A percentile compares a stretch with the other conserved stretches of the same genome.
Evolutionary conservation across 768 basidiomycete genomes (phyloP).

Genomic region (Termitomyces sp.): DNA sequence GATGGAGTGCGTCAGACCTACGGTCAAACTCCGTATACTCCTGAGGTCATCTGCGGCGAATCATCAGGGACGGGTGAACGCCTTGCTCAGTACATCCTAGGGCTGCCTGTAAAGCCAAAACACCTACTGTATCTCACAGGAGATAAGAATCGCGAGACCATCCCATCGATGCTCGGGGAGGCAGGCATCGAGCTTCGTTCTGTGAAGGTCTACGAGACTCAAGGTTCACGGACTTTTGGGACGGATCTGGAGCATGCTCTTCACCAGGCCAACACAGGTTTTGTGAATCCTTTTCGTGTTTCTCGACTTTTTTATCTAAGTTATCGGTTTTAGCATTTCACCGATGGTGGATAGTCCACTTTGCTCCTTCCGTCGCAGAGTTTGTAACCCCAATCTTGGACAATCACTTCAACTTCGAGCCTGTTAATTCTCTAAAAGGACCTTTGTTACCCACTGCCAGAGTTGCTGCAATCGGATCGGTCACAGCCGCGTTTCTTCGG

Average conservation of each 20-base stretch:
- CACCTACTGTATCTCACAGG: slow-evolving; percentile 74
- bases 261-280: slow-evolving; percentile 18
- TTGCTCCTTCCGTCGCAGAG: slow-evolving; percentile 68
- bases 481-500: slow-evolving; percentile 48
- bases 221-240: slow-evolving; percentile 47
- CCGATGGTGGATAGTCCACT: slow-evolving; percentile 68
- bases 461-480: slow-evolving; percentile 56
- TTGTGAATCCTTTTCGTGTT: not conserved
- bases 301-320: slow-evolving; percentile 1
- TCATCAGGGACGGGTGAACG: slow-evolving; percentile 64
- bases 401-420: slow-evolving; percentile 36
- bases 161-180: slow-evolving; percentile 43
- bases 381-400: slow-evolving; percentile 48
- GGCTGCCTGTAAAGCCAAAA: slow-evolving; percentile 19
- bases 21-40: slow-evolving; percentile 18
- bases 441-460: not conserved
- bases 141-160: slow-evolving; percentile 78
- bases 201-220: slow-evolving; percentile 70
- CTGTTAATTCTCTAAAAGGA: not conserved
- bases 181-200: slow-evolving; percentile 39
- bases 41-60: slow-evolving; percentile 32
- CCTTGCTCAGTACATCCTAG: slow-evolving; percentile 60
- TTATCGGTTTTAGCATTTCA: slow-evolving; percentile 10
- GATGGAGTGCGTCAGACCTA: slow-evolving; percentile 24
- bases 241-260: slow-evolving; percentile 32